phyloP scores from a whole-genome alignment of 148 eudicot genomes.

The Tetragonia tetragonoides region DNA sequence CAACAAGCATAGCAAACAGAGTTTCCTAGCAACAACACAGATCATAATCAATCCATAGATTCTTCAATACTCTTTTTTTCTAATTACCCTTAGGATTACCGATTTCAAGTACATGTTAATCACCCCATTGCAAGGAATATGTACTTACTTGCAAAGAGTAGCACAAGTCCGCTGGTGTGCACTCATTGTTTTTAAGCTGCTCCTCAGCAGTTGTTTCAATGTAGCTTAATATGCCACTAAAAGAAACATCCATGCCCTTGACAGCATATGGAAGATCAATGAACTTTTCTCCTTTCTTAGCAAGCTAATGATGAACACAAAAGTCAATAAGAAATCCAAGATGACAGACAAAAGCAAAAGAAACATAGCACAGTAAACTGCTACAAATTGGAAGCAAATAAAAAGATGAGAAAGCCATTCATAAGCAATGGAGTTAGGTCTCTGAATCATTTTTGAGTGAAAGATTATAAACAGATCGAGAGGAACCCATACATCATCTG shows the following conservation, averaged over 20 bases:
- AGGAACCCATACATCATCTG: not conserved
- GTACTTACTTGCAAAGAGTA: slow-evolving; percentile 81
- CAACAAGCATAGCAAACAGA: slow-evolving; percentile 95
- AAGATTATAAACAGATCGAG: too few species aligned
- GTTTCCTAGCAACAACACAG: slow-evolving; percentile 58
- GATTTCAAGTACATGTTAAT: not conserved
- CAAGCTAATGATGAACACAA: slow-evolving; percentile 53
- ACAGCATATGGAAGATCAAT: slow-evolving; percentile 93
- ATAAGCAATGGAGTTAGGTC: not conserved
- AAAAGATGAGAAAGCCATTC: not conserved
- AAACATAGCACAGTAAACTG: not conserved
- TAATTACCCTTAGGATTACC: not conserved
- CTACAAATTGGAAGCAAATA: too few species aligned
- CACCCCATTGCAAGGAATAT: not conserved
- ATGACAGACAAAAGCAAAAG: not conserved
- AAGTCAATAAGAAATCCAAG: not conserved
- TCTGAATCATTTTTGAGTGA: not conserved
- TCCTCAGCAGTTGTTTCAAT: slow-evolving; percentile 87
- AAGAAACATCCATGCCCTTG: slow-evolving; percentile 98
- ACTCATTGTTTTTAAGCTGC: slow-evolving; percentile 75
- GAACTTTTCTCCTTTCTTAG: slow-evolving; percentile 88
- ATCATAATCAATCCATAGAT: not conserved
- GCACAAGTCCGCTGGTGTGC: slow-evolving; percentile 96
- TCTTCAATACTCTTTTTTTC: too few species aligned
- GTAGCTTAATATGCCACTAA: slow-evolving; percentile 89